Conservation (phyloP, 2,329 filamentous ascomycete genomes). For the Colletotrichum caudatum region DNA sequence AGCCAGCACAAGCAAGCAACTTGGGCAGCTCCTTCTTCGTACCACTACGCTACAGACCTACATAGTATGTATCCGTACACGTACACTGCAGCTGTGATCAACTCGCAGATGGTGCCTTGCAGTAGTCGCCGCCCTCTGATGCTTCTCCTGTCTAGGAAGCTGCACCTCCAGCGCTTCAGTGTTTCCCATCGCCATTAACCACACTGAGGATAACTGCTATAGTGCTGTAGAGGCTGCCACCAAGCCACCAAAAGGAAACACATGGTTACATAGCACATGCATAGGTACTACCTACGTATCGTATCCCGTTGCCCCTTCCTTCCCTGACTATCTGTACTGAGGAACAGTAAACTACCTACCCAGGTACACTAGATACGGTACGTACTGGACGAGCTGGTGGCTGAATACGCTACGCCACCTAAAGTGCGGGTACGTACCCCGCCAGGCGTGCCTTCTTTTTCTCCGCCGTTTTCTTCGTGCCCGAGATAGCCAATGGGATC, state of each 20-base stretch:
- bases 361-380: no score
- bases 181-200: conserved; percentile 21
- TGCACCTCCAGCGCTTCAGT: conserved; percentile 36
- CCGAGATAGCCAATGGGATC: conserved; percentile 20
- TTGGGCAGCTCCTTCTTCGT: not conserved
- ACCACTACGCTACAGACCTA: not conserved
- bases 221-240: not conserved
- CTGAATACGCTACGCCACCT: not conserved
- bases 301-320: conserved; percentile 24
- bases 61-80: not conserved
- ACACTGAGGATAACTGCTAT: not conserved
- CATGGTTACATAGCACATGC: conserved; percentile 19
- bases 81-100: conserved; percentile 31
- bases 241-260: conserved; percentile 22
- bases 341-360: no score
- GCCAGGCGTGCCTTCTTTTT: conserved; percentile 19
- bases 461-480: conserved; percentile 8
- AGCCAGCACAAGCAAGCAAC: not conserved
- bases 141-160: conserved; percentile 40
- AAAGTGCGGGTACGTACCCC: conserved; percentile 15
- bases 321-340: conserved; percentile 4
- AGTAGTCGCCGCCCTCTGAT: conserved; percentile 37
- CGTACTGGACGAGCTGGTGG: not conserved
- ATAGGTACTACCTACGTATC: conserved; percentile 11
- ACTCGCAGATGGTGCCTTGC: conserved; percentile 40